Conservation (phyloP, 352 stramenopile genomes). For the Globisporangium orthogonon region DNA sequence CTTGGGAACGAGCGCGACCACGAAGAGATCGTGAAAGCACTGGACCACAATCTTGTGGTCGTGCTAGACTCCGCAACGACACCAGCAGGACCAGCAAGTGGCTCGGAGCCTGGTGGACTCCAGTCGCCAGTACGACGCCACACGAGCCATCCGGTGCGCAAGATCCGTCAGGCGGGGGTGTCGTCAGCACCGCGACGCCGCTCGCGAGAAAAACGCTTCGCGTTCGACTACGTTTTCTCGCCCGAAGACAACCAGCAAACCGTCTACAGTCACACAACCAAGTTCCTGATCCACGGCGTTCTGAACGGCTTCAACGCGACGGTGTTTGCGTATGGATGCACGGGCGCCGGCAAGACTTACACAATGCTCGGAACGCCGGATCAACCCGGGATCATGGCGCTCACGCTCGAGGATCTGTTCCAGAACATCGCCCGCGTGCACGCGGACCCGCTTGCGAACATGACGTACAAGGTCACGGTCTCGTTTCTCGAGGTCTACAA, state of each 20-base stretch:
- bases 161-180: conserved; percentile 28
- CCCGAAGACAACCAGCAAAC: conserved; percentile 57
- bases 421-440: conserved; percentile 87
- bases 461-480: conserved; percentile 78
- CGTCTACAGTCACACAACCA: conserved; percentile 85
- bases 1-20: conserved; percentile 66
- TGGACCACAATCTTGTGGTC: conserved; percentile 82
- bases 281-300: conserved; percentile 84
- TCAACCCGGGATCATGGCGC: conserved; percentile 80
- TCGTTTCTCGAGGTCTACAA: conserved; percentile 93
- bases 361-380: conserved; percentile 76
- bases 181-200: conserved; percentile 13
- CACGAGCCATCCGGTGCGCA: conserved; percentile 22
- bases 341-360: conserved; percentile 60
- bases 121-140: conserved; percentile 15
- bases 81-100: too few relatives aligned
- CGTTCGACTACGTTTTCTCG: conserved; percentile 88
- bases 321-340: conserved; percentile 82
- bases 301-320: conserved; percentile 89
- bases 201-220: conserved; percentile 77
- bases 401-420: conserved; percentile 35
- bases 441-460: conserved; percentile 48
- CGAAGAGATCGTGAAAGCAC: conserved; percentile 73
- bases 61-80: conserved; percentile 63
- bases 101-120: neutral